Percentiles rank a stretch among this genome's conserved stretches.
Conservation (phyloP, 306 rosid genomes). For the Cyamopsis tetragonoloba region DNA sequence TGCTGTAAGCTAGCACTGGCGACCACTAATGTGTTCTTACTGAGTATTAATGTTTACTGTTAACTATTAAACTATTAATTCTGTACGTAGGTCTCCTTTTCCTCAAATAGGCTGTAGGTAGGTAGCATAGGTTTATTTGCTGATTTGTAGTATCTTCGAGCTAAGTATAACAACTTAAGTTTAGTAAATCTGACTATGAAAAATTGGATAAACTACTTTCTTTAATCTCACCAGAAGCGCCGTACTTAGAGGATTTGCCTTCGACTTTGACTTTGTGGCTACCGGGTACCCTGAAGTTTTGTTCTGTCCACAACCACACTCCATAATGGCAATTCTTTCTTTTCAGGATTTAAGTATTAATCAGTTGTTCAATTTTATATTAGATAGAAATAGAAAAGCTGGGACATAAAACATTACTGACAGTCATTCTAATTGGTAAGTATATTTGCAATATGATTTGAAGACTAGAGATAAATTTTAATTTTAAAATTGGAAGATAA, state of each 20-base stretch:
- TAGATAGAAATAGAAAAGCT: neutral
- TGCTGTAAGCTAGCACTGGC: too few relatives aligned
- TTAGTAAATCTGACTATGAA: neutral
- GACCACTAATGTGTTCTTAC: neutral
- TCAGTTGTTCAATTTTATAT: conserved; percentile 2
- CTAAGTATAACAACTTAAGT: neutral
- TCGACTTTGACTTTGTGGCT: neutral
- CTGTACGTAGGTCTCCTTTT: neutral
- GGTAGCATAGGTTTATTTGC: neutral
- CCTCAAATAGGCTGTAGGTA: neutral
- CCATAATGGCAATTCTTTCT: neutral
- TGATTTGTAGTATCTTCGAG: neutral
- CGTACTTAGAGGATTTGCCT: neutral
- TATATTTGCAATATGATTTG: neutral
- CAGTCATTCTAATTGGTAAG: neutral
- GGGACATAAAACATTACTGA: neutral
- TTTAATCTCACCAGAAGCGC: neutral
- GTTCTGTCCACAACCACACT: neutral
- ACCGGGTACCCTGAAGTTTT: too few relatives aligned
- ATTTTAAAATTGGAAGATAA: neutral
- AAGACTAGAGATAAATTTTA: neutral
- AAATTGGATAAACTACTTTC: neutral
- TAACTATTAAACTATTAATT: too few relatives aligned
- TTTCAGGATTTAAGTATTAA: neutral
- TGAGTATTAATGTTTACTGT: neutral